Evolutionary conservation across 148 eudicot genomes (phyloP).

Genomic region (Gaultheria prostrata): DNA sequence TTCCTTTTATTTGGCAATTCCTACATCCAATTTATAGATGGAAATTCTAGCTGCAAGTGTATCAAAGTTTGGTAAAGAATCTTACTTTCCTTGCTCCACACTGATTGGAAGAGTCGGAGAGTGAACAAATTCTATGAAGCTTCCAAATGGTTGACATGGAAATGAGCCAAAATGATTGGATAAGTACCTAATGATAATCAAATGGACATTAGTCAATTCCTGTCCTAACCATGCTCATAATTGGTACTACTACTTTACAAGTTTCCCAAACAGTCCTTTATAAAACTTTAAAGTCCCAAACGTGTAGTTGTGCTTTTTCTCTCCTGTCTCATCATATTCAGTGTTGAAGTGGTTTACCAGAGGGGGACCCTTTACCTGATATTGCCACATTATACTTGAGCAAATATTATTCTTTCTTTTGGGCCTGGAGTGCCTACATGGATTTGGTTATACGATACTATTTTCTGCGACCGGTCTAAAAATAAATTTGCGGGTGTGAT

Average conservation of each 20-base stretch:
- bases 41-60: neutral
- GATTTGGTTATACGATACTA: too few relatives aligned
- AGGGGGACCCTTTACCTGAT: neutral
- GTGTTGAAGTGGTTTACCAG: neutral
- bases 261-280: neutral
- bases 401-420: too few relatives aligned
- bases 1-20: neutral
- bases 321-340: neutral
- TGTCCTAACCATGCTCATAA: neutral
- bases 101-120: neutral
- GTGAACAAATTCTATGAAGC: neutral
- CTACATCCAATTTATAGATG: neutral
- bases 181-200: neutral
- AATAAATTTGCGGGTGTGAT: too few relatives aligned
- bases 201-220: slow-evolving; percentile 1
- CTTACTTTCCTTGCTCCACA: neutral
- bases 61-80: neutral
- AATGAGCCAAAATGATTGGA: neutral
- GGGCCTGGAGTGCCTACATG: too few relatives aligned
- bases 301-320: neutral
- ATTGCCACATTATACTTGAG: neutral
- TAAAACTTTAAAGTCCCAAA: neutral
- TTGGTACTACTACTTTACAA: neutral
- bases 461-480: too few relatives aligned
- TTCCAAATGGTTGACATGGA: neutral